Evolutionary conservation across 305 asterid genomes (phyloP).

Genomic region (Fraxinus ornus): DNA sequence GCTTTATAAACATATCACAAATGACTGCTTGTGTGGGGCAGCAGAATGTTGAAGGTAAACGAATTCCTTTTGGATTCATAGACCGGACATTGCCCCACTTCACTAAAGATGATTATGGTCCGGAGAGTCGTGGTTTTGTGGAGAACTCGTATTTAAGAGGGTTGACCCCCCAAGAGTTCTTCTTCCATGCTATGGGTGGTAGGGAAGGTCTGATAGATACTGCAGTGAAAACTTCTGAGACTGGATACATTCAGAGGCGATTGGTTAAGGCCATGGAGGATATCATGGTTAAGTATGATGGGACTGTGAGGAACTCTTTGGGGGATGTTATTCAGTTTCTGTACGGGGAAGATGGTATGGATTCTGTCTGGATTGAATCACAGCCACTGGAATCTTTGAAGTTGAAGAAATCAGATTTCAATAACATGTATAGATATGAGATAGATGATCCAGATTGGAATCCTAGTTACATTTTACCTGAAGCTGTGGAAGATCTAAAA

Average conservation of each 20-base stretch:
- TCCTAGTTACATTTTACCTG: conserved; percentile 82
- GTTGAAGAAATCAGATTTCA: conserved; percentile 68
- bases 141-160: conserved; percentile 98
- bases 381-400: conserved; percentile 92
- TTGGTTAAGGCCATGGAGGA: conserved; percentile 99
- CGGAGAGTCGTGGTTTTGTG: conserved; percentile 99
- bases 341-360: conserved; percentile 99
- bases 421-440: conserved; percentile 72
- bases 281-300: conserved; percentile 98
- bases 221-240: conserved; percentile 98
- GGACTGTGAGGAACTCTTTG: conserved; percentile 91
- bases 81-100: conserved; percentile 94
- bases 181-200: conserved; percentile 99
- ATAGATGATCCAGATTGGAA: conserved; percentile 81
- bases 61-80: conserved; percentile 93
- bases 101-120: conserved; percentile 89
- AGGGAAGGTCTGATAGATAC: conserved; percentile 99
- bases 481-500: conserved; percentile 86
- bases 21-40: conserved; percentile 99
- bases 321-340: conserved; percentile 99
- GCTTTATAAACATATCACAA: conserved; percentile 97
- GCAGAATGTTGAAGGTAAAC: conserved; percentile 99
- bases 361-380: conserved; percentile 95
- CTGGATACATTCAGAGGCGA: conserved; percentile 97
- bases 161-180: conserved; percentile 95